phyloP scores from a whole-genome alignment of 2,329 filamentous ascomycete genomes.

The Ceratocystis eucalypticola region DNA sequence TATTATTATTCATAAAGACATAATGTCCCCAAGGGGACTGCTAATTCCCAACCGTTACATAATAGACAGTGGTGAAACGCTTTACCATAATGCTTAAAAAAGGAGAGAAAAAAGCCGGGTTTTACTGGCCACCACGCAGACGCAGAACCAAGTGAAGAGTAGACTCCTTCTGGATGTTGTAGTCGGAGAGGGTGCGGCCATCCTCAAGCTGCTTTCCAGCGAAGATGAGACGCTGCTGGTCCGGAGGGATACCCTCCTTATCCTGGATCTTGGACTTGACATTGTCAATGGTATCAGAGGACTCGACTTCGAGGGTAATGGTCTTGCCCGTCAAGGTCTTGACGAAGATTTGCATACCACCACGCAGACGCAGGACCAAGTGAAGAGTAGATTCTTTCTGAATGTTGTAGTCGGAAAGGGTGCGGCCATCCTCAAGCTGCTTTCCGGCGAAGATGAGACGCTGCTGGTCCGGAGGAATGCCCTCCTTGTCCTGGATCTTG shows the following conservation, averaged over 20 bases:
- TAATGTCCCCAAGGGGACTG: constrained; percentile 7
- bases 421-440: constrained; percentile 85
- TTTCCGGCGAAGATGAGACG: constrained; percentile 88
- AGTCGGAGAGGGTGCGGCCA: constrained; percentile 78
- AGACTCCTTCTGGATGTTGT: constrained; percentile 92
- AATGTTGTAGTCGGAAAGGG: constrained; percentile 77
- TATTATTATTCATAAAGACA: constrained; percentile 17
- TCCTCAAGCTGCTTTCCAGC: constrained; percentile 90
- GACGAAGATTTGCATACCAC: constrained; percentile 82
- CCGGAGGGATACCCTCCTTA: constrained; percentile 85
- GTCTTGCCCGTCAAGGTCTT: constrained; percentile 87
- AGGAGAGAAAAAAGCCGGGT: background rate
- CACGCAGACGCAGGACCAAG: constrained; percentile 72
- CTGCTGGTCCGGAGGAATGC: constrained; percentile 89
- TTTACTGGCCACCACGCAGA: constrained; percentile 51
- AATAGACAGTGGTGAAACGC: background rate
- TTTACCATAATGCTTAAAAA: background rate
- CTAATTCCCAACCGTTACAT: constrained; percentile 2
- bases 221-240: constrained; percentile 89
- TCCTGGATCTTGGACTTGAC: constrained; percentile 90
- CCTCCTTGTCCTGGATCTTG: constrained; percentile 89
- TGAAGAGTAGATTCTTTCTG: constrained; percentile 86
- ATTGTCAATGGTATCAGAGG: constrained; percentile 82
- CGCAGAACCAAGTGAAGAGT: constrained; percentile 70
- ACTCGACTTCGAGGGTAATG: constrained; percentile 83